phyloP scores from a whole-genome alignment of 2,329 filamentous ascomycete genomes.

The Exserohilum rostratum region DNA sequence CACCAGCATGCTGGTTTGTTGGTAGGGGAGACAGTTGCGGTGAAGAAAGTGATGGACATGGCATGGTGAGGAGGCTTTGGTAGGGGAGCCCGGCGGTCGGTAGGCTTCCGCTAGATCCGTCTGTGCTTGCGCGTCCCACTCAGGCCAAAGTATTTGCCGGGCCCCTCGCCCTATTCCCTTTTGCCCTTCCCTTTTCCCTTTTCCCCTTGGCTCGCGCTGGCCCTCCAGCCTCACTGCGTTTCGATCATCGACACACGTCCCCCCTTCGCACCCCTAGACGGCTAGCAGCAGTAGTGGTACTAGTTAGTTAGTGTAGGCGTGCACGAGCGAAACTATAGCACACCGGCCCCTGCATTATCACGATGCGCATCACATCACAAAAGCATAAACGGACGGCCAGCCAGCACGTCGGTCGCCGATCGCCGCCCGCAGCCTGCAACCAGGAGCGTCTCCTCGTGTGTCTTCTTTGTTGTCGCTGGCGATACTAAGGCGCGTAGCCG shows the following conservation, averaged over 20 bases:
- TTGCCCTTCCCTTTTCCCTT: too few relatives aligned
- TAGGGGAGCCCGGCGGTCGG: slow-evolving; percentile 7
- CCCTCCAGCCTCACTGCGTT: slow-evolving; percentile 35
- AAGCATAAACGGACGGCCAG: slow-evolving; percentile 2
- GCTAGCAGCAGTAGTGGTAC: too few relatives aligned
- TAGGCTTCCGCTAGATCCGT: slow-evolving; percentile 45
- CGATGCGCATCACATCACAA: slow-evolving; percentile 6
- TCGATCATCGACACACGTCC: slow-evolving; percentile 24
- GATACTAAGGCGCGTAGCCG: background rate
- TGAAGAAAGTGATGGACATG: slow-evolving; percentile 6
- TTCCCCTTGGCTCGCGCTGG: background rate
- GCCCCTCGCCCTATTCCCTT: slow-evolving; percentile 12
- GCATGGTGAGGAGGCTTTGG: background rate
- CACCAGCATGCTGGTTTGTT: background rate
- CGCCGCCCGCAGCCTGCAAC: background rate
- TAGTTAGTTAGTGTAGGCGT: too few relatives aligned
- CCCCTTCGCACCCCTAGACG: slow-evolving; percentile 6
- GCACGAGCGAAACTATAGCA: slow-evolving; percentile 5
- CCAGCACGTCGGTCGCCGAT: background rate
- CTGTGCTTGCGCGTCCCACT: slow-evolving; percentile 39
- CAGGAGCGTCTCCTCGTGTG: background rate
- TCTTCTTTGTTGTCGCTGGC: background rate
- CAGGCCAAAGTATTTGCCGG: slow-evolving; percentile 34
- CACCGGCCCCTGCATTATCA: slow-evolving; percentile 3
- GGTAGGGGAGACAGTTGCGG: slow-evolving; percentile 4